These are phyloP conservation scores for Escovopsis sp. DNA, from an alignment of 2,329 filamentous ascomycete species.

Conservation along the genomic window DNA sequence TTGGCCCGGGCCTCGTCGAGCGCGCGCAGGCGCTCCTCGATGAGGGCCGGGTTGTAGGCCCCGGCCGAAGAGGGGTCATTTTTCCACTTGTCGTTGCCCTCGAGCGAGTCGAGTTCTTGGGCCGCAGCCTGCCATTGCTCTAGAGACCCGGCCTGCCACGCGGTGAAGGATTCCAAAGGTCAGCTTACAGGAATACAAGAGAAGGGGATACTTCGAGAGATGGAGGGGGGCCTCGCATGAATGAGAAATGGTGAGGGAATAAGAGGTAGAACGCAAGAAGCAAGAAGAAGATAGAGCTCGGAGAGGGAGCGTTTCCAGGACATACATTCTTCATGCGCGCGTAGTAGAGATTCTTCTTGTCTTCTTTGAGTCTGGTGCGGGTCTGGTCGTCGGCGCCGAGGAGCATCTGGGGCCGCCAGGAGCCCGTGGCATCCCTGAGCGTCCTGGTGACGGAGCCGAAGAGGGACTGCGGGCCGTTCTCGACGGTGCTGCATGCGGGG, in stretches of 20 bases:
- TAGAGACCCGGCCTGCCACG: conserved; percentile 46
- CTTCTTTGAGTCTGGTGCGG: conserved; percentile 24
- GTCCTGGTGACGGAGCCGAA: conserved; percentile 16
- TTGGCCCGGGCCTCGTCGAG: conserved; percentile 59
- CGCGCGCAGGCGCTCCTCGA: conserved; percentile 53
- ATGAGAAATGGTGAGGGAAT: neutral
- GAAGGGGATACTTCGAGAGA: too few relatives aligned
- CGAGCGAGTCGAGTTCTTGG: conserved; percentile 59
- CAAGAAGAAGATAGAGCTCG: neutral
- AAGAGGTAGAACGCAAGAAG: neutral
- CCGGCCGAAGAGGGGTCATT: conserved; percentile 34
- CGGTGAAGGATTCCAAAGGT: too few relatives aligned
- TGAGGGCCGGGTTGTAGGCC: conserved; percentile 56
- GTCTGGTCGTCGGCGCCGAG: conserved; percentile 18
- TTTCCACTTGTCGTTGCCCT: conserved; percentile 76
- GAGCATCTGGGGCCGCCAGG: conserved; percentile 34
- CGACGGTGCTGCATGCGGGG: neutral
- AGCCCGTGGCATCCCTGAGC: conserved; percentile 24
- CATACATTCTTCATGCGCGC: conserved; percentile 50
- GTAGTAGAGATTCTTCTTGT: conserved; percentile 46
- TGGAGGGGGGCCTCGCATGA: too few relatives aligned
- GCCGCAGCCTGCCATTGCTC: conserved; percentile 64
- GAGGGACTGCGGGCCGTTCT: conserved; percentile 5
- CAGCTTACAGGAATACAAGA: too few relatives aligned
- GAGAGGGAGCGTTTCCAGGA: conserved; percentile 8